phyloP scores from a whole-genome alignment of 805 yeast genomes.

The Hanseniaspora lindneri region DNA sequence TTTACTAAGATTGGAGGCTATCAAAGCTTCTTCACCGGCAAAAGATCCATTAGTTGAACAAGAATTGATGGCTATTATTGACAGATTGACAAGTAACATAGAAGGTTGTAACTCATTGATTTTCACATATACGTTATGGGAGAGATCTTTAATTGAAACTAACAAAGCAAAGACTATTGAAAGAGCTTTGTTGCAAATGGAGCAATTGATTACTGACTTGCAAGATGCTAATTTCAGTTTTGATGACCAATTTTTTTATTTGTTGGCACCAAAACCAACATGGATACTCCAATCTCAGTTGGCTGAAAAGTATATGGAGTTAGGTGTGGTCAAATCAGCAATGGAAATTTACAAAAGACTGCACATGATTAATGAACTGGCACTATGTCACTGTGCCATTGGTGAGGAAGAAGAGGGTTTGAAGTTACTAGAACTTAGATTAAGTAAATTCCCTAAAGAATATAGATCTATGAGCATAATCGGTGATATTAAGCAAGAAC shows the following conservation, averaged over 20 bases:
- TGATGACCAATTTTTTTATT: slow-evolving; percentile 57
- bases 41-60: slow-evolving; percentile 63
- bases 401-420: slow-evolving; percentile 64
- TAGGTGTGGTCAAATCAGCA: slow-evolving; percentile 80
- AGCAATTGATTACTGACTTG: slow-evolving; percentile 77
- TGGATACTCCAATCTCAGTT: slow-evolving; percentile 74
- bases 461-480: slow-evolving; percentile 72
- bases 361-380: slow-evolving; percentile 66
- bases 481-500: slow-evolving; percentile 76
- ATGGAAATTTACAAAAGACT: slow-evolving; percentile 77
- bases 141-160: slow-evolving; percentile 73
- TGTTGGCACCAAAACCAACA: slow-evolving; percentile 64
- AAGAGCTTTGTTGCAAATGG: slow-evolving; percentile 87
- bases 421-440: slow-evolving; percentile 41
- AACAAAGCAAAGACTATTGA: slow-evolving; percentile 75
- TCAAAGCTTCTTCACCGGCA: slow-evolving; percentile 60
- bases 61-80: slow-evolving; percentile 65
- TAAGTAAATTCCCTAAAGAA: slow-evolving; percentile 51
- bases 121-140: slow-evolving; percentile 78
- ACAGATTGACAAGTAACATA: slow-evolving; percentile 49
- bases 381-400: slow-evolving; percentile 77
- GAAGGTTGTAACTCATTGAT: slow-evolving; percentile 53
- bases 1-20: slow-evolving; percentile 50
- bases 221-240: slow-evolving; percentile 41
- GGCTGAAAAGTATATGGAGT: slow-evolving; percentile 75